Evolutionary conservation across 306 rosid species (phyloP).

Genomic region (Cicer chorassanicum): DNA sequence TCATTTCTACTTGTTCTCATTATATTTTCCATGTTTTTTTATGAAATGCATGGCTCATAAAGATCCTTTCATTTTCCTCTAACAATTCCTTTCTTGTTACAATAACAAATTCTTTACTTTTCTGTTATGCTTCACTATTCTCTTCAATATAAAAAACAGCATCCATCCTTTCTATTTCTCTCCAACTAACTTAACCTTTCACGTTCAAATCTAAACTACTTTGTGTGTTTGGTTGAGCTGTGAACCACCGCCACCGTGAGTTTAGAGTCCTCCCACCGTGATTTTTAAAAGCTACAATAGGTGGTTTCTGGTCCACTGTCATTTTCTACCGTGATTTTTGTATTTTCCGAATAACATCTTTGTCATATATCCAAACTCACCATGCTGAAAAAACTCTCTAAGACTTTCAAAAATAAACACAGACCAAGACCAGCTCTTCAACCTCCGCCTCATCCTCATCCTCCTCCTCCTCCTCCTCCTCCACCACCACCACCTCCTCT

Average conservation of each 20-base stretch:
- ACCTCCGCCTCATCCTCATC: not conserved
- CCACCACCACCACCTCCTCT: too few species aligned
- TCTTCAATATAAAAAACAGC: not conserved
- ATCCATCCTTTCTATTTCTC: constrained; percentile 8
- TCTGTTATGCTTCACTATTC: constrained; percentile 15
- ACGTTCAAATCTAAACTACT: constrained; percentile 4
- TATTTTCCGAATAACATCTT: too few species aligned
- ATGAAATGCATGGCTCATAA: constrained; percentile 39
- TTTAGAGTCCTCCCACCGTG: too few species aligned
- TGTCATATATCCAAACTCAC: constrained; percentile 17
- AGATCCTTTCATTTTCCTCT: constrained; percentile 51
- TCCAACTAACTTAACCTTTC: constrained; percentile 42
- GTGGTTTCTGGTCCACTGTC: too few species aligned
- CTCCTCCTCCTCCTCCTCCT: not conserved
- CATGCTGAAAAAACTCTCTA: constrained; percentile 52
- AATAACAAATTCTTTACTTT: constrained; percentile 34
- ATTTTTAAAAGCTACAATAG: too few species aligned
- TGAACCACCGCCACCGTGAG: too few species aligned
- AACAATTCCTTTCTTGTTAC: constrained; percentile 45
- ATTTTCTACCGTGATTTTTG: too few species aligned
- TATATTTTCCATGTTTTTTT: not conserved
- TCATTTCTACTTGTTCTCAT: constrained; percentile 27
- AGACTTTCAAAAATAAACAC: constrained; percentile 16
- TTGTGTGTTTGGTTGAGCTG: too few species aligned
- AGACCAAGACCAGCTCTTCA: not conserved